Evolutionary conservation across 1,139 yeast species (phyloP).

Genomic region (Protomyces inouyei): DNA sequence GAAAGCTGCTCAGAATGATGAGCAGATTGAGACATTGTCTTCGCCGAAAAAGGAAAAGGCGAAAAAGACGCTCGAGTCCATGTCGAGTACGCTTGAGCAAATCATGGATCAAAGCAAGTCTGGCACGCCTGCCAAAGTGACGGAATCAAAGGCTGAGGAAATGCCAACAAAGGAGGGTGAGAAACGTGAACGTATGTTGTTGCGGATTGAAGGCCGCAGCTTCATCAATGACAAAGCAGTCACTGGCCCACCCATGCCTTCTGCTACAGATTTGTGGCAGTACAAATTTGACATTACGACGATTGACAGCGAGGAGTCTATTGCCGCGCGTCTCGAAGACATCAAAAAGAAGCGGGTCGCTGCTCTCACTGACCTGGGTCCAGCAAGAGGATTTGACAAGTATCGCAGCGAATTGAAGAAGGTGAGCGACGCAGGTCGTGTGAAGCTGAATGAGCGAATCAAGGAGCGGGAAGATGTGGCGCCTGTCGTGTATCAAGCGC

Average conservation of each 20-base stretch:
- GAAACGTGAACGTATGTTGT: not conserved
- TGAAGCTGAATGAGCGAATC: not conserved
- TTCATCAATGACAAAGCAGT: constrained; percentile 8
- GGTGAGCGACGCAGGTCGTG: constrained; percentile 23
- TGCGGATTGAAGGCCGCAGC: constrained; percentile 8
- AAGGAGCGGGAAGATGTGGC: not conserved
- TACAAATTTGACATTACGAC: constrained; percentile 1
- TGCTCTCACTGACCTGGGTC: constrained; percentile 15
- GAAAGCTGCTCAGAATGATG: constrained; percentile 17
- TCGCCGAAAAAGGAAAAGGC: not conserved
- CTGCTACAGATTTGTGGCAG: constrained; percentile 10
- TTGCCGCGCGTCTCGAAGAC: not conserved
- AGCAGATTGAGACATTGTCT: constrained; percentile 12
- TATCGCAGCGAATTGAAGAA: constrained; percentile 10
- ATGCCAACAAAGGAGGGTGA: not conserved
- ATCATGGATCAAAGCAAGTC: constrained; percentile 2
- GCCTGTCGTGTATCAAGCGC: constrained; percentile 6
- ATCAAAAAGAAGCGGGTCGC: constrained; percentile 8
- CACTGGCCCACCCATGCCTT: constrained; percentile 16
- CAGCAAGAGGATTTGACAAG: not conserved
- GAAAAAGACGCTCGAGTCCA: constrained; percentile 14
- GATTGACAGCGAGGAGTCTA: not conserved
- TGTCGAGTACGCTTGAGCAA: constrained; percentile 21
- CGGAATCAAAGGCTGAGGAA: not conserved
- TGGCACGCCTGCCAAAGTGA: not conserved